These are phyloP conservation scores for Tetracladium marchalianum DNA, from an alignment of 495 filamentous ascomycete species.

Conservation along the genomic window DNA sequence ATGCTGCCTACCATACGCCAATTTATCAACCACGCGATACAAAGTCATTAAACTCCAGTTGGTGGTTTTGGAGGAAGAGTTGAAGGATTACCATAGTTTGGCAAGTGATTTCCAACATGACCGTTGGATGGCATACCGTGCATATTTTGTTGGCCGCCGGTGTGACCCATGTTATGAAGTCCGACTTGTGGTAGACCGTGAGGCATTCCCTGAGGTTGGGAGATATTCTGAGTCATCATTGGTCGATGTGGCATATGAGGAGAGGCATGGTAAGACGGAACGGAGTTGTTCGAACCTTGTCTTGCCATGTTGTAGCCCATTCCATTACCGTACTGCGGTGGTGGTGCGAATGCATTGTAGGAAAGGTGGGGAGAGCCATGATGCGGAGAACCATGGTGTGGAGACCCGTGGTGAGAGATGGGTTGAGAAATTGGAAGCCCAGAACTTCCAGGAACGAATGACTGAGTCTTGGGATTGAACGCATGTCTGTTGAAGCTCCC, in stretches of 20 bases:
- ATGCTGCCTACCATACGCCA: constrained; percentile 23
- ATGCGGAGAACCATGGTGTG: constrained; percentile 23
- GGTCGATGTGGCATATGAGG: constrained; percentile 20
- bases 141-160: constrained; percentile 7
- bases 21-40: constrained; percentile 9
- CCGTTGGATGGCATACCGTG: constrained; percentile 12
- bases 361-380: constrained; percentile 20
- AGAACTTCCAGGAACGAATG: constrained; percentile 63
- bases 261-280: constrained; percentile 29
- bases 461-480: constrained; percentile 88
- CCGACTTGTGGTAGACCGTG: constrained; percentile 6
- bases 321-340: constrained; percentile 25
- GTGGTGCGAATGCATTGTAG: constrained; percentile 21
- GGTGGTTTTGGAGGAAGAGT: constrained; percentile 47
- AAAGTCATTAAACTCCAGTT: constrained; percentile 16
- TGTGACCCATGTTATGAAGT: constrained; percentile 8
- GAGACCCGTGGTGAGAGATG: constrained; percentile 27
- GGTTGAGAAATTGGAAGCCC: constrained; percentile 31
- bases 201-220: constrained; percentile 12
- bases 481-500: constrained; percentile 73
- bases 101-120: constrained; percentile 30
- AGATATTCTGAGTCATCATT: constrained; percentile 20
- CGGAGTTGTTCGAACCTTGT: constrained; percentile 42
- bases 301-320: constrained; percentile 42
- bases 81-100: constrained; percentile 45